Base-by-base conservation (phyloP, 2,329 filamentous ascomycete species). In the Lachnellula arida region DNA sequence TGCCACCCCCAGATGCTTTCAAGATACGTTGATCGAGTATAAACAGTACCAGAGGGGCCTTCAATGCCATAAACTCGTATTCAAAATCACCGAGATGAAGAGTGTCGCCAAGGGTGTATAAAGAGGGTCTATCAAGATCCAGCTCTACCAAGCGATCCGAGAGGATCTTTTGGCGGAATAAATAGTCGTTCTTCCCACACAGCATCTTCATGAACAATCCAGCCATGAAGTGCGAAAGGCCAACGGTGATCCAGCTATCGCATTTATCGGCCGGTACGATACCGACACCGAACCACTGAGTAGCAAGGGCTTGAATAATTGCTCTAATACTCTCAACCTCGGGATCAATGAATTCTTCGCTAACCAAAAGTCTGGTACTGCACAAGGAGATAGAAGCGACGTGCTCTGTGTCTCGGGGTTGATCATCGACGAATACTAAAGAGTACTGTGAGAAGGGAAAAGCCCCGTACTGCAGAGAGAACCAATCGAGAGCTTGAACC, bases 371-470 rank as follows among this genome's bases (percentile, higher is more conserved):
- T 43, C 90, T 84, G 49, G 82, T 93, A 75, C 90, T 97, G 73
- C 91, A 91, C 34, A 99, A 83, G 0, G 92, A 88, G 63, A 99
- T 79, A 0, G 89, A 93, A 35, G 91, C 91, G 8, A 91, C 83
- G 17, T 91, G 82, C 19, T 87, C 78, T 1, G 88, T 87, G 56
- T 96, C 88, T 32, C 82, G 78, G 1, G 87, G 75, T 70, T 94
- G 81, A 70, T 99, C 94, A 65, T 99, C 94, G 17, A 99, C 86
- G 65, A 99, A 99, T 63, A 90, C 92, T 53, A 97, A 75, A 67
- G 96, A 96, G 77, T 95, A 97, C 67, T 88, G 91, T 28, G 89
- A 83, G 70, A 94, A 97, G 0, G 94, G 92, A 69, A 96, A 99
- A 22, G 88, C 87, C 25, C 91, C 91, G 70, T 93, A 97, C 4